Base-by-base conservation (phyloP, 805 yeast species). In the Candida berthetii region DNA sequence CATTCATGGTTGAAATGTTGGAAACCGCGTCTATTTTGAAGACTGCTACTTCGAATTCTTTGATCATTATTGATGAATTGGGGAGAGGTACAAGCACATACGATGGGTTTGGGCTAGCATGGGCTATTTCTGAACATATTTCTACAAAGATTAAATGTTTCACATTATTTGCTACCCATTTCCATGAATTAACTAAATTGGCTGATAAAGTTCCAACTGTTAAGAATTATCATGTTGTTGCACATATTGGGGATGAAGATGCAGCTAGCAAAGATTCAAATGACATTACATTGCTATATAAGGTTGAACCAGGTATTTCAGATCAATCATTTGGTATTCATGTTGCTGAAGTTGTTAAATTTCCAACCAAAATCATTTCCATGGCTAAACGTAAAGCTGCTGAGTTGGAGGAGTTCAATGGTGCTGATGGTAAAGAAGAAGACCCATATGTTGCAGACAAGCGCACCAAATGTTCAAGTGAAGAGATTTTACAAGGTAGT, bases 311-410 rank as follows among this genome's bases (percentile, higher is more conserved):
- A 1, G 99, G 99, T n/a, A 79, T 90, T 39, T 82, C 95, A 2
- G 96, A 88, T 61, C 93, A 90, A 61, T 89, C 97, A 0, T 93
- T 93, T 65, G 99, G 99, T 63, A 90, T 93, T 37, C 96, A 93
- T 59, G 99, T 93, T 36, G 98, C 98, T 0, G 97, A 93, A 62
- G 80, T 91, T 25, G 98, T 91, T 16, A 84, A 86, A 50, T 93
- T 93, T 62, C 99, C 98, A 2, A 66, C 69, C 19, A 93, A 93
- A 61, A 93, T 93, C 38, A 80, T 93, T 37, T 74, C 78, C 43
- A 93, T 93, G 98, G 96, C 99, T 8, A 93, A 91, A 57, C 76
- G 98, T 46, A 91, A 91, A 60, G 95, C 97, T 0, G 68, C 74
- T 5, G 98, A 93, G 55, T 69, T 91, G 41, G 97, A 89, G 58